Conservation (phyloP, 768 basidiomycete species). For the Naematelia aurantialba region DNA sequence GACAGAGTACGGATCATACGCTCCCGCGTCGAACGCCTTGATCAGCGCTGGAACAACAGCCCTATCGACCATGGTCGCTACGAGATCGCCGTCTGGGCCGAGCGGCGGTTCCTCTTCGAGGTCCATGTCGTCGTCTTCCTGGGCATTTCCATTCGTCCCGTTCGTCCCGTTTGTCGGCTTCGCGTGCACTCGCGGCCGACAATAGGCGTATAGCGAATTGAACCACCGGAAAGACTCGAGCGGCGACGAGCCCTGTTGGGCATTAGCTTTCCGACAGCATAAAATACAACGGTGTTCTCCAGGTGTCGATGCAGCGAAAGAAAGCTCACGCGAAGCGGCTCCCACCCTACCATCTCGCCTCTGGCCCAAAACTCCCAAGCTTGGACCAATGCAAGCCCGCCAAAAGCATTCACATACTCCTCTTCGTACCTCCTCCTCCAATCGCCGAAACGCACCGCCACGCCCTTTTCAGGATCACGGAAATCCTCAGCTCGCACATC, state of each 20-base stretch:
- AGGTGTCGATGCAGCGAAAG: not conserved
- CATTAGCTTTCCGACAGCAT: not conserved
- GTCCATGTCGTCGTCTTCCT: constrained; percentile 41
- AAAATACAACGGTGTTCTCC: not conserved
- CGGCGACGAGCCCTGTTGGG: constrained; percentile 29
- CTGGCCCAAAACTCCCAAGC: constrained; percentile 96
- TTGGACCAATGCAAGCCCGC: constrained; percentile 76
- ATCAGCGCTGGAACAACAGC: constrained; percentile 70
- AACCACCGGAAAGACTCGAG: constrained; percentile 85
- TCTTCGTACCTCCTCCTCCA: constrained; percentile 78
- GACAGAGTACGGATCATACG: constrained; percentile 74
- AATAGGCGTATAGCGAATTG: constrained; percentile 70
- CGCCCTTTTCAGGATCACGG: constrained; percentile 68
- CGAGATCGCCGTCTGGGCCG: constrained; percentile 80
- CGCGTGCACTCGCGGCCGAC: constrained; percentile 54
- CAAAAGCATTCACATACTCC: constrained; percentile 82
- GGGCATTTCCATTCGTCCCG: constrained; percentile 30
- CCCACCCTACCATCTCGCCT: constrained; percentile 80
- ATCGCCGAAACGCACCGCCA: constrained; percentile 61
- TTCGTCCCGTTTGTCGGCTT: too few relatives aligned
- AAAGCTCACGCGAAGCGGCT: constrained; percentile 68
- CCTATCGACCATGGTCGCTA: constrained; percentile 81
- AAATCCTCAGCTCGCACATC: constrained; percentile 86
- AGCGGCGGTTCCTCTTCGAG: constrained; percentile 59
- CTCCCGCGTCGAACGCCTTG: constrained; percentile 72